Evolutionary conservation across 192 early-diverging fungal genomes (phyloP).

Genomic region (Mortierella alpina): DNA sequence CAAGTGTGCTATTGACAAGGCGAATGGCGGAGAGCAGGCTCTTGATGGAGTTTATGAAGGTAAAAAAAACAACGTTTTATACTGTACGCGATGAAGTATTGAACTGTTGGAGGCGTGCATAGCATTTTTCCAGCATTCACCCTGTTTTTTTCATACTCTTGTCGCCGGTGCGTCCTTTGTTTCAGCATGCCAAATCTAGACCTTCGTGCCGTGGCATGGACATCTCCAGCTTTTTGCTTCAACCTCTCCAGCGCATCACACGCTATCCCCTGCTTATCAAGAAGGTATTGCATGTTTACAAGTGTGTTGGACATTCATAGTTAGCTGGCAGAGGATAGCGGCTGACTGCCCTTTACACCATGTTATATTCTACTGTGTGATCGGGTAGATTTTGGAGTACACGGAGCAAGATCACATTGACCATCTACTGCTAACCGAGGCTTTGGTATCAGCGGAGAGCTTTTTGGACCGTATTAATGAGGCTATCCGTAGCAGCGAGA

Average conservation of each 20-base stretch:
- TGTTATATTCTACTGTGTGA: not conserved
- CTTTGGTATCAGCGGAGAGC: slow-evolving; percentile 73
- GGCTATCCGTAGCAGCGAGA: slow-evolving; percentile 74
- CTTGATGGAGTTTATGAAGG: slow-evolving; percentile 56
- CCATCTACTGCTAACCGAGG: slow-evolving; percentile 70
- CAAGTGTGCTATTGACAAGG: slow-evolving; percentile 61
- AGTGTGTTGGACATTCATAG: not conserved
- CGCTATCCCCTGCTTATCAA: slow-evolving; percentile 91
- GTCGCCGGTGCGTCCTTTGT: too few relatives aligned
- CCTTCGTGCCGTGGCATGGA: slow-evolving; percentile 78
- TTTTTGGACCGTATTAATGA: slow-evolving; percentile 88
- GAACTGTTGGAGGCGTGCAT: slow-evolving; percentile 53
- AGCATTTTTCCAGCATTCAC: slow-evolving; percentile 24
- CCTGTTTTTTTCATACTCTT: not conserved
- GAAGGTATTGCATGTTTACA: slow-evolving; percentile 57
- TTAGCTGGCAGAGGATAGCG: not conserved
- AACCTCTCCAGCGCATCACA: slow-evolving; percentile 95
- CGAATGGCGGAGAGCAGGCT: slow-evolving; percentile 21
- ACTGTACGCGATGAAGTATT: slow-evolving; percentile 65
- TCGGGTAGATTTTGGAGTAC: slow-evolving; percentile 72
- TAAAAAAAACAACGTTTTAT: too few relatives aligned
- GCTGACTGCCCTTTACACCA: not conserved
- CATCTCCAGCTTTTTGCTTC: slow-evolving; percentile 81
- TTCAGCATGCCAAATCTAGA: slow-evolving; percentile 64
- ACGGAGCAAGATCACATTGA: slow-evolving; percentile 86